Conservation (phyloP, 1,139 yeast species). For the Blastobotrys capitulatus region DNA sequence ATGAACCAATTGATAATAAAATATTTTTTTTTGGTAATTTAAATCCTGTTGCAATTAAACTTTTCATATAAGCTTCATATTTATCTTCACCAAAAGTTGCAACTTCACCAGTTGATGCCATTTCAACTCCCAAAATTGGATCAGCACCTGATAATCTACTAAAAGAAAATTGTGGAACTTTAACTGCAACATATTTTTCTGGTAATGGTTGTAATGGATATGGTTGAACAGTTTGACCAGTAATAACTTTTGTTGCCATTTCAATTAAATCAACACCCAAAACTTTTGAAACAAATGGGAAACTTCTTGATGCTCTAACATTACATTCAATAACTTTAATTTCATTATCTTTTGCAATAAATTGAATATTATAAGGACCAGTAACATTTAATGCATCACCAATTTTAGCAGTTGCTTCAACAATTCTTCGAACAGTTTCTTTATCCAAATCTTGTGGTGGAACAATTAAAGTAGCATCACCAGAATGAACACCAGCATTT, state of each 20-base stretch:
- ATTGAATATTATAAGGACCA: slow-evolving; percentile 97
- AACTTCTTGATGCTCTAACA: slow-evolving; percentile 96
- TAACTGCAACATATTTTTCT: slow-evolving; percentile 91
- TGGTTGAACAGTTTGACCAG: slow-evolving; percentile 81
- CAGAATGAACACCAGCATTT: slow-evolving; percentile 99
- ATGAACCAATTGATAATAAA: slow-evolving; percentile 93
- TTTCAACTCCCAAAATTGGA: slow-evolving; percentile 96
- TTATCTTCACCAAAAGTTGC: slow-evolving; percentile 96
- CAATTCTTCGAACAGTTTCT: slow-evolving; percentile 86
- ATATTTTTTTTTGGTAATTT: slow-evolving; percentile 93
- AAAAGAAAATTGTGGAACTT: slow-evolving; percentile 98
- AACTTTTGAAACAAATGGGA: slow-evolving; percentile 98
- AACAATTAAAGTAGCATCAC: slow-evolving; percentile 96
- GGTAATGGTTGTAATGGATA: slow-evolving; percentile 88
- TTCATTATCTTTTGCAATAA: slow-evolving; percentile 85
- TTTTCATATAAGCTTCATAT: slow-evolving; percentile 94
- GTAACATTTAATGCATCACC: slow-evolving; percentile 94
- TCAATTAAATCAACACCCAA: slow-evolving; percentile 96
- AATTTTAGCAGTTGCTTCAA: slow-evolving; percentile 92
- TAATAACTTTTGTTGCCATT: slow-evolving; percentile 94
- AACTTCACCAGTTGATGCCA: slow-evolving; percentile 99
- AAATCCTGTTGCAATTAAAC: slow-evolving; percentile 93
- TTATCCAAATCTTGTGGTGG: slow-evolving; percentile 96
- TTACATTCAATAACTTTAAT: slow-evolving; percentile 98
- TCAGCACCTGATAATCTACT: slow-evolving; percentile 98